These are phyloP conservation scores for Dispira simplex DNA, from an alignment of 192 early-diverging fungal species.

Conservation along the genomic window DNA sequence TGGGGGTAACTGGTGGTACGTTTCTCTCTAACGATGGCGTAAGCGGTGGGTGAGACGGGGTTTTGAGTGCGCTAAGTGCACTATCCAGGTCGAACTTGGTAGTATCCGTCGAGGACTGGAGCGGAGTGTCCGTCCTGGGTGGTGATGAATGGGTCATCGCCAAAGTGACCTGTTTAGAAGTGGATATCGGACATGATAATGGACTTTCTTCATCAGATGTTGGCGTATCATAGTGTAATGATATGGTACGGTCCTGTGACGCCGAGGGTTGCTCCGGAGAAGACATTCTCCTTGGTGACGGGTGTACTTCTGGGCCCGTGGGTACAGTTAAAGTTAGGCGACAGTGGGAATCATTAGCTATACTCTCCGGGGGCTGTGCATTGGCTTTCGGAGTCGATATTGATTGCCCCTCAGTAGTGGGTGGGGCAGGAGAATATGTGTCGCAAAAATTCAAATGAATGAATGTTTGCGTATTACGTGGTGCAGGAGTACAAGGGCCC, in stretches of 20 bases:
- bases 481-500: not conserved
- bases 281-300: not conserved
- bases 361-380: not conserved
- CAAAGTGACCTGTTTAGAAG: not conserved
- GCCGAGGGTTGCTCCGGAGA: not conserved
- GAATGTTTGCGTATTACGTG: not conserved
- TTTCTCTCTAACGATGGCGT: not conserved
- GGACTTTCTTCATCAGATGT: not conserved
- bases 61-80: not conserved
- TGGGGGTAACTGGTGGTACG: not conserved
- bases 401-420: not conserved
- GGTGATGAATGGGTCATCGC: not conserved
- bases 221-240: not conserved
- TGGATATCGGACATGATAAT: not conserved
- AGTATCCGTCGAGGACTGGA: too few relatives aligned
- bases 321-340: not conserved
- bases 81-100: not conserved
- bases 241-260: not conserved
- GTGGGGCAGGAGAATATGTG: not conserved
- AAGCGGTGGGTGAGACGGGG: not conserved
- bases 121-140: not conserved
- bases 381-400: too few relatives aligned
- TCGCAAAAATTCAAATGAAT: slow-evolving; percentile 2
- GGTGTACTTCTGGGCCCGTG: not conserved
- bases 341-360: not conserved